These are phyloP conservation scores for Tetrahymena borealis DNA, from an alignment of 73 alveolate species.

Conservation along the genomic window DNA sequence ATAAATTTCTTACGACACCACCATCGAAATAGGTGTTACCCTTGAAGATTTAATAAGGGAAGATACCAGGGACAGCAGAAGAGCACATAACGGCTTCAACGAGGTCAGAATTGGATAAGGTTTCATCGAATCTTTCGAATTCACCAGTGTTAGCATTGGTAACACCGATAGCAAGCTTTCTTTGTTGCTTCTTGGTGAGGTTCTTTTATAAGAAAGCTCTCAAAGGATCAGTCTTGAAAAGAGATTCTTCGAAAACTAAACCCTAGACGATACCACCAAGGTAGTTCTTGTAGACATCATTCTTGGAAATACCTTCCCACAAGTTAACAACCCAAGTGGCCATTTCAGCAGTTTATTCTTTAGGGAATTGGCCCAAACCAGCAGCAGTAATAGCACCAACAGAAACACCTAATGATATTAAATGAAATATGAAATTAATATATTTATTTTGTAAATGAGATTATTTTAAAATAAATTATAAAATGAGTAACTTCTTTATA, in stretches of 20 bases:
- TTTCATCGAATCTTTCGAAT: conserved; percentile 19
- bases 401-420: conserved; percentile 48
- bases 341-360: conserved; percentile 49
- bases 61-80: conserved; percentile 66
- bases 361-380: conserved; percentile 40
- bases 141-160: conserved; percentile 58
- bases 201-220: conserved; percentile 13
- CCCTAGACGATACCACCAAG: conserved; percentile 54
- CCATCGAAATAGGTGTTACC: conserved; percentile 60
- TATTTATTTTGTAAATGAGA: not conserved
- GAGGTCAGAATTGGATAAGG: conserved; percentile 4
- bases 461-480: too few relatives aligned
- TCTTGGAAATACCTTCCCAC: conserved; percentile 41
- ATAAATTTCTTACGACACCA: conserved; percentile 26
- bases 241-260: conserved; percentile 21
- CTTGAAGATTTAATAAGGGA: conserved; percentile 46
- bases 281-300: conserved; percentile 45
- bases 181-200: conserved; percentile 3
- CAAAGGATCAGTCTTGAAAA: conserved; percentile 51
- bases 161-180: conserved; percentile 28
- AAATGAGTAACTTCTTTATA: too few relatives aligned
- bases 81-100: conserved; percentile 50
- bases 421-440: not conserved
- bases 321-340: conserved; percentile 21
- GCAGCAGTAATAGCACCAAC: conserved; percentile 69